Evolutionary conservation across 805 yeast species (phyloP), one percentile per base, ranked within the genome.

Genomic region (Suhomyces tanzawaensis): DNA sequence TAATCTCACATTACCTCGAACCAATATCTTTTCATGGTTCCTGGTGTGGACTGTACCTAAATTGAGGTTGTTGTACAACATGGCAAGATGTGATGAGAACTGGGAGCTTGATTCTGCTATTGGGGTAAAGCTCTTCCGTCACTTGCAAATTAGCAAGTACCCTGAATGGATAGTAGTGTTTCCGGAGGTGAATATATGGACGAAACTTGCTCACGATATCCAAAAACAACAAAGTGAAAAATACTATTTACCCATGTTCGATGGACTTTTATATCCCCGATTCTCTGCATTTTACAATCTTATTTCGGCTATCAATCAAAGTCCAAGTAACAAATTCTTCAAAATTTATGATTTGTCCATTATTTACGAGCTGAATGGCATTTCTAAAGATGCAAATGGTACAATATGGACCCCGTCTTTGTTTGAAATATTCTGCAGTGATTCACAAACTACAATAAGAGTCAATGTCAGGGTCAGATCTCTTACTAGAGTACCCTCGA

Each of bases 131-230:
- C 53, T 68, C 17, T 74, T 76, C 42, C 55, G 57, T 7, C 50
- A 56, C 15, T 49, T 71, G 15, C 21, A 66, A 4, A 49, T 45
- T n/a, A 66, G 69, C 19, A 69, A 57, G 24, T 53, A 48, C n/a
- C 67, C 65, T 19, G 73, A 76, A 47, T 81, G 95, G 86, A 49
- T 88, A 0, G 79, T 81, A 0, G 46, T 85, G 7, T 89, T 89
- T 47, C 97, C 97, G 0, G 97, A 90, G 58, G 96, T 85, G 4
- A 85, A 84, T 51, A 76, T 84, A 6, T 74, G 77, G 57, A 75
- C 81, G 0, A 65, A 72, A 8, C 72, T 72, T 25, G 69, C 70
- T 31, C 55, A 65, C 32, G 46, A 57, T 50, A 36, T 73, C 28
- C 95, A 88, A 44, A 65, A 71, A 27, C 68, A 72, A 21, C 69